Evolutionary conservation across 75 land plant species (phyloP).

Genomic region (Chamaecyparis obtusa): DNA sequence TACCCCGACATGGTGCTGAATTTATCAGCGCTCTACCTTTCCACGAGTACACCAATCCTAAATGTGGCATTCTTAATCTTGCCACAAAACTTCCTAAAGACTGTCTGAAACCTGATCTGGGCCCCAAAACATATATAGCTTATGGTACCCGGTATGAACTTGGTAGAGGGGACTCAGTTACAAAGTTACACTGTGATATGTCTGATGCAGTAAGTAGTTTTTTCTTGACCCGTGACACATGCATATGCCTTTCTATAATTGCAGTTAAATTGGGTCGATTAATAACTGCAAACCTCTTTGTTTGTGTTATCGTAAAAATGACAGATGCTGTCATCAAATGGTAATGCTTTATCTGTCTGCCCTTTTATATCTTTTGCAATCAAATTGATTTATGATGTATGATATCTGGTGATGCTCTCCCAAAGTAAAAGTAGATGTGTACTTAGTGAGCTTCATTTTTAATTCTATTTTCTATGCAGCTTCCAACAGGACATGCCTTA

Average conservation of each 20-base stretch:
- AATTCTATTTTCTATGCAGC: too few species aligned
- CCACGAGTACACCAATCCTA: slow-evolving; percentile 81
- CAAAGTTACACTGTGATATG: slow-evolving; percentile 86
- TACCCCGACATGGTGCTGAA: slow-evolving; percentile 77
- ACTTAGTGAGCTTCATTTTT: too few species aligned
- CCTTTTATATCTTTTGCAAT: not conserved
- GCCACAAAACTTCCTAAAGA: slow-evolving; percentile 69
- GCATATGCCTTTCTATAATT: not conserved
- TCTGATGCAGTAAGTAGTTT: slow-evolving; percentile 73
- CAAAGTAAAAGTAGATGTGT: not conserved
- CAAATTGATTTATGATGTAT: not conserved
- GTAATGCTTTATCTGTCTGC: not conserved
- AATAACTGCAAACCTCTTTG: not conserved
- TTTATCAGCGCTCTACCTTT: slow-evolving; percentile 68
- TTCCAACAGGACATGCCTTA: too few species aligned
- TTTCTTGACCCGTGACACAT: not conserved
- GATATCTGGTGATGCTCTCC: not conserved
- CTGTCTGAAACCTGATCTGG: slow-evolving; percentile 68
- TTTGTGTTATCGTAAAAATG: not conserved
- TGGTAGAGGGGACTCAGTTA: slow-evolving; percentile 88
- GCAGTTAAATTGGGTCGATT: not conserved
- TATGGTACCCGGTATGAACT: slow-evolving; percentile 80
- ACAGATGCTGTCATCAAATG: not conserved
- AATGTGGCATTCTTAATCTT: slow-evolving; percentile 67
- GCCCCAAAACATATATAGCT: slow-evolving; percentile 93